Base-by-base conservation (phyloP, 1,284 basidiomycete species). In the Neolentinus lepideus region DNA sequence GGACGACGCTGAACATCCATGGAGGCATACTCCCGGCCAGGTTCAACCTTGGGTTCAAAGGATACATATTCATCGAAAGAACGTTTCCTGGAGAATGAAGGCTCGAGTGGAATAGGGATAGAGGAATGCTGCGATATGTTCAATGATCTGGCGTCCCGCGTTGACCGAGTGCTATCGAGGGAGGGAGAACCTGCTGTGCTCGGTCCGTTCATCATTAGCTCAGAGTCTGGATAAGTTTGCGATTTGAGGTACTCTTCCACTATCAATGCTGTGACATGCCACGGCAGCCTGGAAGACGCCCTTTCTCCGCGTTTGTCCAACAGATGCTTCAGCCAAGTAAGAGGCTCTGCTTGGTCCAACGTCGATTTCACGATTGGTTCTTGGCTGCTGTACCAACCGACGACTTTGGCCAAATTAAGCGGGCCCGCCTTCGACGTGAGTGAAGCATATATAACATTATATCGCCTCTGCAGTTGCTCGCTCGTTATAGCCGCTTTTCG, bases 311-410 rank as follows among this genome's bases (percentile, higher is more conserved):
- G 69, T 58, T 74, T 79, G 50, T 82, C 78, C 54, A 80, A 62
- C 14, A 79, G 71, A 64, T 88, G 83, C 62, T 81, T 85, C 26
- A 88, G 66, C 88, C 85, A 90, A 3, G 82, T 81, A 54, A 85
- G 72, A 12, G 86, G 85, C 62, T 90, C 87, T 1, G 76, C 74
- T 54, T 76, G 76, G 56, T 83, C 81, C 22, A 90, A 64, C 31
- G 78, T 73, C 11, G 71, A 64, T 57, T 73, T 79, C 11, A 78
- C 66, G 19, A 71, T 63, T 3, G 67, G 62, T 27, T 78, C 75
- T 57, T 82, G 78, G 27, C 69, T 66, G 27, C 70, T 66, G 59
- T 81, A 80, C 88, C 88, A 90, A 35, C 76, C 78, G 43, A 74
- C 74, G 22, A 83, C 74, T 46, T 75, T 71, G 10, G 72, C 66